Percentiles rank a stretch among this genome's conserved stretches.
Conservation (phyloP, 345 rosid species). For the Salix suchowensis region DNA sequence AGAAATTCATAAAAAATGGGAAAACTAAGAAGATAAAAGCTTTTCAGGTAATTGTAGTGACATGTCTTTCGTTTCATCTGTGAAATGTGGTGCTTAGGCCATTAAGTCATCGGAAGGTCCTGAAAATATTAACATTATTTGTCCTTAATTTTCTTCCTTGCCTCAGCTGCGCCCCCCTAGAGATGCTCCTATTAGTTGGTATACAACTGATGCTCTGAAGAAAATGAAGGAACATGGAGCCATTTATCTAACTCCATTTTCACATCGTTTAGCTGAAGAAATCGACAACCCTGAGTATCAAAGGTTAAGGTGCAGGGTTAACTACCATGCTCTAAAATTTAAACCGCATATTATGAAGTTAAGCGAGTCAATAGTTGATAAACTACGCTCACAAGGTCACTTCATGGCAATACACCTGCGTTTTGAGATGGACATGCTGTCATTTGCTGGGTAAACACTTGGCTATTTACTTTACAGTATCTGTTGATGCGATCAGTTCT, state of each 20-base stretch:
- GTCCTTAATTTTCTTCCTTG: not conserved
- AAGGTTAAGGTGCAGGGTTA: slow-evolving; percentile 94
- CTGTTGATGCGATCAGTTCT: not conserved
- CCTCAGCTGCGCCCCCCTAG: slow-evolving; percentile 79
- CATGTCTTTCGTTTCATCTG: not conserved
- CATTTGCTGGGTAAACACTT: slow-evolving; percentile 89
- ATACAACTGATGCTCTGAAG: slow-evolving; percentile 67
- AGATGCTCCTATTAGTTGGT: slow-evolving; percentile 95
- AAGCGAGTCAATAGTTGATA: slow-evolving; percentile 86
- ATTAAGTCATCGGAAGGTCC: not conserved
- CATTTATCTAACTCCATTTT: slow-evolving; percentile 91
- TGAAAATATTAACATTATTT: not conserved
- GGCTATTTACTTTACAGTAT: not conserved
- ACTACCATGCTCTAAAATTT: slow-evolving; percentile 92
- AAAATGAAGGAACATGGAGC: slow-evolving; percentile 94
- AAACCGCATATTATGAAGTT: slow-evolving; percentile 92
- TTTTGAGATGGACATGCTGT: slow-evolving; percentile 99
- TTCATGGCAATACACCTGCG: slow-evolving; percentile 99
- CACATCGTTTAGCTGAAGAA: slow-evolving; percentile 98
- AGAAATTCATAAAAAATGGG: slow-evolving; percentile 78
- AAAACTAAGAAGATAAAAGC: slow-evolving; percentile 86
- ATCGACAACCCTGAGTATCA: slow-evolving; percentile 87
- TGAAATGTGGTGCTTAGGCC: not conserved
- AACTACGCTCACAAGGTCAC: slow-evolving; percentile 93
- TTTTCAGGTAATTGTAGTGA: slow-evolving; percentile 52